These are phyloP conservation scores for Penicillium paradoxum DNA, from an alignment of 495 filamentous ascomycete genomes.

Conservation along the genomic window DNA sequence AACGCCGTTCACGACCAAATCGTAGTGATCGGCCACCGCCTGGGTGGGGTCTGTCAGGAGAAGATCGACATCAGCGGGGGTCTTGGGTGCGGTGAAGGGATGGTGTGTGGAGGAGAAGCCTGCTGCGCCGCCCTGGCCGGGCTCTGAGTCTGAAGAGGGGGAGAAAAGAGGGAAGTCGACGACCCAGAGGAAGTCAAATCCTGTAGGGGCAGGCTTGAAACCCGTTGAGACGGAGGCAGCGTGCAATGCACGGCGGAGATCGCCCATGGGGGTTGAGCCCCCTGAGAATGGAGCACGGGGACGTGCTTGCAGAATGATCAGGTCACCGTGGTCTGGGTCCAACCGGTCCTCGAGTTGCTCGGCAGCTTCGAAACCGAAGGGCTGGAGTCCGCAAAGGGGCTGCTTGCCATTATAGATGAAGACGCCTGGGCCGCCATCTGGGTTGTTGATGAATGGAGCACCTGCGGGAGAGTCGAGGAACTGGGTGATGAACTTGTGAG, in stretches of 20 bases:
- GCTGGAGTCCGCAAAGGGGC: slow-evolving; percentile 67
- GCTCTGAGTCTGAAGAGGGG: slow-evolving; percentile 59
- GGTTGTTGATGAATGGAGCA: slow-evolving; percentile 55
- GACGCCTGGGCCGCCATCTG: slow-evolving; percentile 67
- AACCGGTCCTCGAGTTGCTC: slow-evolving; percentile 52
- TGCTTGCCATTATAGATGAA: slow-evolving; percentile 65
- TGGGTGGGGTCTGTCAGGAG: slow-evolving; percentile 66
- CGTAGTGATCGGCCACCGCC: slow-evolving; percentile 80
- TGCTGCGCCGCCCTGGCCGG: slow-evolving; percentile 75
- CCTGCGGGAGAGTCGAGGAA: slow-evolving; percentile 67
- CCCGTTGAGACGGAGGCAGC: slow-evolving; percentile 55
- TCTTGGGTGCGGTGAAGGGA: slow-evolving; percentile 87
- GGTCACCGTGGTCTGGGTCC: slow-evolving; percentile 60
- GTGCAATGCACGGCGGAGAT: slow-evolving; percentile 67
- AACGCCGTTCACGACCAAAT: slow-evolving; percentile 91
- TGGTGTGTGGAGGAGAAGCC: slow-evolving; percentile 89
- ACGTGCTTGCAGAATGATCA: slow-evolving; percentile 78
- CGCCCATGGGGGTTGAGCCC: slow-evolving; percentile 76
- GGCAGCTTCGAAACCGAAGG: slow-evolving; percentile 69
- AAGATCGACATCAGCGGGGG: slow-evolving; percentile 65
- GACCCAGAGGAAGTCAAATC: slow-evolving; percentile 75
- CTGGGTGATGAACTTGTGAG: slow-evolving; percentile 53
- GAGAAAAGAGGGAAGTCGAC: slow-evolving; percentile 89
- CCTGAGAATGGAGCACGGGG: slow-evolving; percentile 51
- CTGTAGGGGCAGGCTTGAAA: slow-evolving; percentile 49